phyloP scores from a whole-genome alignment of 2,329 filamentous ascomycete species.

The Botrytis fabae region DNA sequence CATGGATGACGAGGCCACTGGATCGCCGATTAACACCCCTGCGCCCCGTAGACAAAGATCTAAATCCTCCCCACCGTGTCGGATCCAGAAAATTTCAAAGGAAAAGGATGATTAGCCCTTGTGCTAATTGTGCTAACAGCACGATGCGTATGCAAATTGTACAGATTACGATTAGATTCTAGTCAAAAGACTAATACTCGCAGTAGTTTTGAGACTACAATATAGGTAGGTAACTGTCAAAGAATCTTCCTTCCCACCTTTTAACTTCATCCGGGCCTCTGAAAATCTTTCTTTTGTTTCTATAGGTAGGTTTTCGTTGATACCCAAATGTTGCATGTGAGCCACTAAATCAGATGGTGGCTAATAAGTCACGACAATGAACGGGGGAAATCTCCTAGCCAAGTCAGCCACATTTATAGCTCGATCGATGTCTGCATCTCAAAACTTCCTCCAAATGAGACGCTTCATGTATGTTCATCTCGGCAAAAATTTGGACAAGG shows the following conservation, averaged over 20 bases:
- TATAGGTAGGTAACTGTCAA: conserved; percentile 1
- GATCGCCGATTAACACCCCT: conserved; percentile 22
- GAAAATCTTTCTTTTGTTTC: conserved; percentile 7
- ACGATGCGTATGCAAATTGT: not conserved
- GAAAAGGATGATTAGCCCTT: not conserved
- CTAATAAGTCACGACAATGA: not conserved
- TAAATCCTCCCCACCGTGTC: conserved; percentile 9
- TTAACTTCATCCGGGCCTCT: not conserved
- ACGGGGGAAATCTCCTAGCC: not conserved
- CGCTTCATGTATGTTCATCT: no score
- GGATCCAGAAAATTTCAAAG: not conserved
- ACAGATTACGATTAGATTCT: not conserved
- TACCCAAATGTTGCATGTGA: not conserved
- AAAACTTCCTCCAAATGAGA: not conserved
- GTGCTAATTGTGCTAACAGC: not conserved
- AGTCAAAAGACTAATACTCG: not conserved
- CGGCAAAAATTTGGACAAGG: not conserved
- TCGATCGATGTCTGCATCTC: conserved; percentile 7
- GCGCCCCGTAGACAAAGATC: conserved; percentile 17
- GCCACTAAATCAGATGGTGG: not conserved
- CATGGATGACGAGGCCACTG: conserved; percentile 3
- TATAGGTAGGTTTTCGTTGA: not conserved
- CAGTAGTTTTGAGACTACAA: not conserved
- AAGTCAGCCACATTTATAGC: conserved; percentile 12
- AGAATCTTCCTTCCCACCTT: not conserved